These are phyloP conservation scores for Amniculicola lignicola DNA, from an alignment of 495 filamentous ascomycete genomes.

Conservation along the genomic window DNA sequence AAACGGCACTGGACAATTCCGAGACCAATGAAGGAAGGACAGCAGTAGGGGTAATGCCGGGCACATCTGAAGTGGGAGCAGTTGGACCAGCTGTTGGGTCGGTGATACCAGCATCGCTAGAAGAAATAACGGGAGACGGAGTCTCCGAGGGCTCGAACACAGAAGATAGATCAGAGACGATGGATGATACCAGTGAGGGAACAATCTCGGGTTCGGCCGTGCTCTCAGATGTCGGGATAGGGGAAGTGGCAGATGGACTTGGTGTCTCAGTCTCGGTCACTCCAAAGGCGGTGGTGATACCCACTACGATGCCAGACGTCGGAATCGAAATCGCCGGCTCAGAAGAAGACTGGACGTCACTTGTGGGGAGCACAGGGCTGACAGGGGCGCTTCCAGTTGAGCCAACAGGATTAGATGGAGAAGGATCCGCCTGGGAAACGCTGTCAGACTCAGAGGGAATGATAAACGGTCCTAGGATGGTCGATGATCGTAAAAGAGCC, in stretches of 20 bases:
- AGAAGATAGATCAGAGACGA: neutral
- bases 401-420: neutral
- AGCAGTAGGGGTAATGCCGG: neutral
- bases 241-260: neutral
- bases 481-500: neutral
- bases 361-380: conserved; percentile 1
- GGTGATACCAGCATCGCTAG: neutral
- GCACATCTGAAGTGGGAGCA: neutral
- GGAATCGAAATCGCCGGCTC: neutral
- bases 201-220: neutral
- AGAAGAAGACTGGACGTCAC: conserved; percentile 5
- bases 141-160: neutral
- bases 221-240: conserved; percentile 23
- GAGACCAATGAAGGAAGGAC: conserved; percentile 12
- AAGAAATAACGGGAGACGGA: neutral
- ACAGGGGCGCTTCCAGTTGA: neutral
- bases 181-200: conserved; percentile 5
- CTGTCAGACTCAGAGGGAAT: conserved; percentile 9
- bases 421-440: neutral
- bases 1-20: conserved; percentile 11
- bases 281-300: conserved; percentile 30
- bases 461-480: conserved; percentile 12
- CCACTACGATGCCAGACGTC: conserved; percentile 29
- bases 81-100: conserved; percentile 1
- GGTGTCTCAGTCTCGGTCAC: neutral